These are phyloP conservation scores for Avena insularis DNA, from an alignment of 176 grass and related monocot genomes.

Conservation along the genomic window DNA sequence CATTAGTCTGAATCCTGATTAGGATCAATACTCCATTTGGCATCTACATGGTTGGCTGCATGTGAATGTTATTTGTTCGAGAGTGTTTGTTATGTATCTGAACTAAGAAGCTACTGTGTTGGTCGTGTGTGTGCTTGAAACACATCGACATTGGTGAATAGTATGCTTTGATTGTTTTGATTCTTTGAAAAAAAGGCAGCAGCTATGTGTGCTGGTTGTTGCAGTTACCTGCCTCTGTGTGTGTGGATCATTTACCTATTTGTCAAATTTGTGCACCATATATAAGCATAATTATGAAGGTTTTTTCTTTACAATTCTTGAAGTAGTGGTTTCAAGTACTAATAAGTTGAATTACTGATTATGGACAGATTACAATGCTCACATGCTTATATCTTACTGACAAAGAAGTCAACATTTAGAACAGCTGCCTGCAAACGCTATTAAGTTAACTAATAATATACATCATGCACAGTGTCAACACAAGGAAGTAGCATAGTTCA, in stretches of 20 bases:
- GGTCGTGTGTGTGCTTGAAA: not conserved
- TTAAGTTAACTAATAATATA: too few relatives aligned
- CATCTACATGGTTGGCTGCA: not conserved
- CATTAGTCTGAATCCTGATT: too few relatives aligned
- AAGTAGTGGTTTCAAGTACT: too few relatives aligned
- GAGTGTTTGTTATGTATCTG: not conserved
- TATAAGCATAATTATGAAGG: not conserved
- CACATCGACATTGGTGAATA: not conserved
- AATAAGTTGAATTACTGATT: not conserved
- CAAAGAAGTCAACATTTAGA: not conserved
- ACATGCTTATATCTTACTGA: not conserved
- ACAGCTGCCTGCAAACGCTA: not conserved
- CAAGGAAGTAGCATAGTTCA: too few relatives aligned
- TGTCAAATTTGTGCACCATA: not conserved
- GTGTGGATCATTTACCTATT: not conserved
- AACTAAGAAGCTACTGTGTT: not conserved
- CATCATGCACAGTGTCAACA: too few relatives aligned
- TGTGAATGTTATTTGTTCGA: not conserved
- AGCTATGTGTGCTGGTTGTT: not conserved
- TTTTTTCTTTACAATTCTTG: too few relatives aligned
- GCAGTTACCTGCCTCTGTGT: not conserved
- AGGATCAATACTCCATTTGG: too few relatives aligned
- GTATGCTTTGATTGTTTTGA: not conserved
- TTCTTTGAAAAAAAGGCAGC: not conserved
- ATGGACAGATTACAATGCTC: not conserved